Evolutionary conservation across 179 eudicot species (phyloP).

Genomic region (Beta lomatogona): DNA sequence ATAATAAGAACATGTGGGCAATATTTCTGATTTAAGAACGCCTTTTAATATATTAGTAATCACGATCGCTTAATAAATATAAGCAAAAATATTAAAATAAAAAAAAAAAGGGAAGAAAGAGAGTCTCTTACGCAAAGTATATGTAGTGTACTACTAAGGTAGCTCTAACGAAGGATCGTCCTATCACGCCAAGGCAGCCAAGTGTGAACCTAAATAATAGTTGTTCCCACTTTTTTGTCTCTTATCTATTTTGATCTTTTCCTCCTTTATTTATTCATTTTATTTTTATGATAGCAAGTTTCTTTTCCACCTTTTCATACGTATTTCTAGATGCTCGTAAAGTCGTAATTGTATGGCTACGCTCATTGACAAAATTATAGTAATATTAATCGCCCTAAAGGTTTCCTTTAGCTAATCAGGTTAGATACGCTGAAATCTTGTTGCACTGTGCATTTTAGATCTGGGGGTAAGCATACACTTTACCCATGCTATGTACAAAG

Average conservation of each 20-base stretch:
- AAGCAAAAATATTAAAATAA: neutral
- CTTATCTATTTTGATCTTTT: neutral
- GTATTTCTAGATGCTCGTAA: too few relatives aligned
- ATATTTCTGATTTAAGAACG: too few relatives aligned
- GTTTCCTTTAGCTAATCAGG: too few relatives aligned
- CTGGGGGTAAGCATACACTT: too few relatives aligned
- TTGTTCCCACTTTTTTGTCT: slow-evolving; percentile 10
- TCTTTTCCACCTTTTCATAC: neutral
- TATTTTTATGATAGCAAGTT: neutral
- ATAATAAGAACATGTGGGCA: too few relatives aligned
- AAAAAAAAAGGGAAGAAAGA: neutral
- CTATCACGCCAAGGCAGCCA: slow-evolving; percentile 9
- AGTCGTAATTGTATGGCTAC: too few relatives aligned
- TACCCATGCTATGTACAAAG: too few relatives aligned
- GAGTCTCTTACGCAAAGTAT: slow-evolving; percentile 32
- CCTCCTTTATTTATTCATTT: neutral
- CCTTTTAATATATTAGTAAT: neutral
- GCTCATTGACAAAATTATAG: too few relatives aligned
- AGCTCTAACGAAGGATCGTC: neutral
- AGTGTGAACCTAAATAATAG: slow-evolving; percentile 11
- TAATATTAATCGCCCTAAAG: too few relatives aligned
- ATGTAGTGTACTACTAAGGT: neutral
- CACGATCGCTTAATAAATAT: neutral
- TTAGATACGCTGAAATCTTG: too few relatives aligned
- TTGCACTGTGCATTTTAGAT: too few relatives aligned